phyloP scores from a whole-genome alignment of 805 yeast species.

The Wickerhamiella lipophila region DNA sequence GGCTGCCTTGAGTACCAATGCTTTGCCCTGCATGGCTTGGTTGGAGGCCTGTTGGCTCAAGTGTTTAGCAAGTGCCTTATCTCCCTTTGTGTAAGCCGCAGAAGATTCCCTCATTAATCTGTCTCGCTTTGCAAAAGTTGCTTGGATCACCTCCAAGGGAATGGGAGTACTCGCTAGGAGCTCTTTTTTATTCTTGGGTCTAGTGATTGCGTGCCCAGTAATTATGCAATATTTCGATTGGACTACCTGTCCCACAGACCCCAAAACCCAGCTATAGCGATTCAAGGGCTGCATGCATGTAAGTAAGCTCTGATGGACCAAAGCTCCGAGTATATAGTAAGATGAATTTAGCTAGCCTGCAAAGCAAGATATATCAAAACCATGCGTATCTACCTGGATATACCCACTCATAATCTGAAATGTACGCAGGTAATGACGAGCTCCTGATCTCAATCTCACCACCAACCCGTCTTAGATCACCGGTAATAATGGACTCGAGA shows the following conservation, averaged over 20 bases:
- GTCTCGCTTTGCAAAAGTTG: neutral
- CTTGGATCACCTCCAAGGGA: neutral
- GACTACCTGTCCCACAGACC: slow-evolving; percentile 1
- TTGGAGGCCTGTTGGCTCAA: neutral
- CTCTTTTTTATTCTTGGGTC: neutral
- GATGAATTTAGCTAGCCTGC: too few species aligned
- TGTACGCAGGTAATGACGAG: slow-evolving; percentile 8
- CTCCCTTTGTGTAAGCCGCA: slow-evolving; percentile 4
- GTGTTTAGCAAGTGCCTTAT: neutral
- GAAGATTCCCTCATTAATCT: neutral
- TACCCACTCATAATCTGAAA: slow-evolving; percentile 3
- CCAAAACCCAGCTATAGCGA: slow-evolving; percentile 1
- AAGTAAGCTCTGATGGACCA: too few species aligned
- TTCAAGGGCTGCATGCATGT: neutral
- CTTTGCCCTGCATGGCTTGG: neutral
- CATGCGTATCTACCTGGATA: slow-evolving; percentile 10
- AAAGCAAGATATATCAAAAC: slow-evolving; percentile 4
- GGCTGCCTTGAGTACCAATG: neutral
- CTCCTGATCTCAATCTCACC: neutral
- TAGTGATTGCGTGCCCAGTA: neutral
- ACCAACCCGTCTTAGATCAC: neutral
- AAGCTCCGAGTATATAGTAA: too few species aligned
- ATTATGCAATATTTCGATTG: neutral
- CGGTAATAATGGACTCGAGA: neutral
- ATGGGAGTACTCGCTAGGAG: neutral